Evolutionary conservation across 2,329 filamentous ascomycete genomes (phyloP).

Genomic region (Pseudocercospora macadamiae): DNA sequence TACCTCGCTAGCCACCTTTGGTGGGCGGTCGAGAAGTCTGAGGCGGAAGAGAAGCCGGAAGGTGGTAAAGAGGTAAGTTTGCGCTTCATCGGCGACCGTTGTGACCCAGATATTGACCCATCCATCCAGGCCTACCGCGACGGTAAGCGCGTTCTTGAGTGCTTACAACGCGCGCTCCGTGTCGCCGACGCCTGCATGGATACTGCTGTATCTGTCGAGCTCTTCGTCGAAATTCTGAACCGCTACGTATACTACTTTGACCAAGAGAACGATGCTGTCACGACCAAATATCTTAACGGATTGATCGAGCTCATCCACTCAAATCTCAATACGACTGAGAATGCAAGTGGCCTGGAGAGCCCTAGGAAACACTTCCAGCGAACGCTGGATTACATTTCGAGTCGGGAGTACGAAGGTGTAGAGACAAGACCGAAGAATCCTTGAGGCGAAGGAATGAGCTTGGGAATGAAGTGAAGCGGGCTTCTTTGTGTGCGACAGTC

Average conservation of each 20-base stretch:
- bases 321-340: slow-evolving; percentile 84
- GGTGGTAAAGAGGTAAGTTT: slow-evolving; percentile 35
- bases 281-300: slow-evolving; percentile 96
- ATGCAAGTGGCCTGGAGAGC: slow-evolving; percentile 80
- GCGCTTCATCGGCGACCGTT: neutral
- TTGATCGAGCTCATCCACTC: slow-evolving; percentile 98
- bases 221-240: slow-evolving; percentile 98
- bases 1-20: slow-evolving; percentile 96
- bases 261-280: slow-evolving; percentile 97
- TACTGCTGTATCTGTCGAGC: slow-evolving; percentile 91
- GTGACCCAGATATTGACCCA: slow-evolving; percentile 9
- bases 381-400: slow-evolving; percentile 90
- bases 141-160: slow-evolving; percentile 94
- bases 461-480: neutral
- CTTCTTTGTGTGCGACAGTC: slow-evolving; percentile 1
- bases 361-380: slow-evolving; percentile 93
- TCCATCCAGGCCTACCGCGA: slow-evolving; percentile 81
- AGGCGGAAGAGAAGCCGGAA: slow-evolving; percentile 63
- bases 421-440: slow-evolving; percentile 64
- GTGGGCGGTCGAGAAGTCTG: slow-evolving; percentile 90
- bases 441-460: slow-evolving; percentile 1
- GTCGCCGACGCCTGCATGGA: slow-evolving; percentile 99
- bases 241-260: slow-evolving; percentile 99
- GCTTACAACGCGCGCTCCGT: slow-evolving; percentile 88
- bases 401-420: slow-evolving; percentile 90